Evolutionary conservation across 2,329 filamentous ascomycete species (phyloP), one percentile per base, ranked within the genome.

Genomic region (Arthrobotrys musiformis): DNA sequence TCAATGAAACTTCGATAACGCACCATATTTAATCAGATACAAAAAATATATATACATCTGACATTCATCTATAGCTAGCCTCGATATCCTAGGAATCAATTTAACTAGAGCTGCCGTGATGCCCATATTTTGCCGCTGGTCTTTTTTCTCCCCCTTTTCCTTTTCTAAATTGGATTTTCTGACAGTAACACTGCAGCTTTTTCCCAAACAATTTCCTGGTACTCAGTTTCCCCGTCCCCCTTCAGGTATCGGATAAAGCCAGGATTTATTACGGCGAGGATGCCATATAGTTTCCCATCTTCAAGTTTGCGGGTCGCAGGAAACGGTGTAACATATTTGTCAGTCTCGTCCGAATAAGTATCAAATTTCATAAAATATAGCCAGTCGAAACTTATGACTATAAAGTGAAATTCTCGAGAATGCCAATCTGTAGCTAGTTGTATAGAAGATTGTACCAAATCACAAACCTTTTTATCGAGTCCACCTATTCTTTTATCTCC

Each of bases 231-330:
- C 2, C 28, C 56, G 2, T 42, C 37, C 1, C 9, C 37, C 8
- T 62, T 76, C 19, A 69, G 30, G 28, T 76, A 69, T 7, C 70
- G 56, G 37, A 76, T 50, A 52, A 76, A 76, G 5, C 70, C 70
- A 7, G 70, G 70, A 17, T 46, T 69, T 22, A 69, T 60, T 2
- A 76, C 70, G 19, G 54, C 56, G 0, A 69, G 6, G 13, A 76
- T 76, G 4, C 22, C 3, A 17, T 76, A 70, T 1, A 7, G 6
- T 1, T 19, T 58, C 13, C 56, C 37, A 0, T 35, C 19, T 58
- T 76, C 48, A 1, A 69, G 15, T 6, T 54, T 46, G 8, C 42
- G 33, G 11, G 6, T 30, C n/a, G 62, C 30, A 6, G 63, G 35
- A 42, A 44, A 62, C 1, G 33, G 35, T n/a, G 63, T 69, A 33